Evolutionary conservation across 495 filamentous ascomycete species (phyloP).

Genomic region (Filosporella fistucella): DNA sequence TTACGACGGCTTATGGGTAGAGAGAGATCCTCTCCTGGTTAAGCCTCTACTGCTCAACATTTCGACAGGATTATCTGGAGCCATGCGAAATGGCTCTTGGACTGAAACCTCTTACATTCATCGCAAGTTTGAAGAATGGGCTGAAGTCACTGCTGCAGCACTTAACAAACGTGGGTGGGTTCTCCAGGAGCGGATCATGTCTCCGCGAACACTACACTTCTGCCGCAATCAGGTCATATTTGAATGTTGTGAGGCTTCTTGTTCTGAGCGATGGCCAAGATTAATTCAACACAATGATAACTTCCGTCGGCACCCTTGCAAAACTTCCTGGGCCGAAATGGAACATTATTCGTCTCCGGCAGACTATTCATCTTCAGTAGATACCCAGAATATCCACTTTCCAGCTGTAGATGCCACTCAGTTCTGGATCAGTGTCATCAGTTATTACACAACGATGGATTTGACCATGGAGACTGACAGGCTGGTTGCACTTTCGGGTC

Average conservation of each 20-base stretch:
- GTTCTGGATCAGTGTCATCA: neutral
- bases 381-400: too few species aligned
- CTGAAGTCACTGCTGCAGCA: neutral
- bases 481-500: neutral
- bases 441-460: neutral
- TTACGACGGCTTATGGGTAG: neutral
- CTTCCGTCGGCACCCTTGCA: neutral
- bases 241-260: neutral
- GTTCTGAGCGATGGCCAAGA: neutral
- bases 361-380: too few species aligned
- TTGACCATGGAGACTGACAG: neutral
- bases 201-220: neutral
- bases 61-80: neutral
- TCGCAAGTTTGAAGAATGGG: neutral
- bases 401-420: too few species aligned
- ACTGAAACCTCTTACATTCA: neutral
- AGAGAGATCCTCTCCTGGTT: neutral
- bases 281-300: neutral
- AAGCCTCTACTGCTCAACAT: neutral
- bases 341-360: neutral
- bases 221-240: neutral
- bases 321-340: too few species aligned
- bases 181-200: neutral
- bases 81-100: too few species aligned
- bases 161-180: neutral